phyloP scores from a whole-genome alignment of 1,139 yeast genomes.

The Yamadazyma mexicana region DNA sequence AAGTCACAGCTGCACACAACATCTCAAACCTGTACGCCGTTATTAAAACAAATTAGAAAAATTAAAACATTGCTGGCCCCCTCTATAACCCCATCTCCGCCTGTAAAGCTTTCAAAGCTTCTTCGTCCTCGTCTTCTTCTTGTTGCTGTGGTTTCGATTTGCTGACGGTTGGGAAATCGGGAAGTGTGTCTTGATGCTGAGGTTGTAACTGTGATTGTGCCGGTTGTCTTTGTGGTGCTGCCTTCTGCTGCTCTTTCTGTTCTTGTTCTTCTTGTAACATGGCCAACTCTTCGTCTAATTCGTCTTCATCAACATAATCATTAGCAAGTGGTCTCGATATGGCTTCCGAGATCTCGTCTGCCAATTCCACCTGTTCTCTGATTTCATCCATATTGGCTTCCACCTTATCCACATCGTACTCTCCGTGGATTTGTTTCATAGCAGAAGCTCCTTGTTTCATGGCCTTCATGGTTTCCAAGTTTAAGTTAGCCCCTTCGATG shows the following conservation, averaged over 20 bases:
- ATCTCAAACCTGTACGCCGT: not conserved
- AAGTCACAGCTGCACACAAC: not conserved
- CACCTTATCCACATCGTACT: slow-evolving; percentile 92
- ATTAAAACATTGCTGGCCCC: too few species aligned
- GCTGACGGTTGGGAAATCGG: slow-evolving; percentile 49
- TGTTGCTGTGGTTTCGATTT: slow-evolving; percentile 38
- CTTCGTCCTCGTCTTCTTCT: slow-evolving; percentile 86
- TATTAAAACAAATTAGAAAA: too few species aligned
- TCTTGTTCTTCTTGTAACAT: slow-evolving; percentile 81
- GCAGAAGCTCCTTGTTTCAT: slow-evolving; percentile 98
- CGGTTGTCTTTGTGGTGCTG: slow-evolving; percentile 14
- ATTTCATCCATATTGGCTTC: slow-evolving; percentile 99
- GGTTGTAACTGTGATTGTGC: slow-evolving; percentile 10
- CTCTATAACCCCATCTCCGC: slow-evolving; percentile 89
- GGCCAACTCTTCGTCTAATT: slow-evolving; percentile 87
- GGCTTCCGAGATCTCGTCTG: slow-evolving; percentile 95
- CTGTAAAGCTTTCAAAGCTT: slow-evolving; percentile 83
- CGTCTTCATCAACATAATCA: slow-evolving; percentile 77
- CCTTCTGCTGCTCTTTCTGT: slow-evolving; percentile 17
- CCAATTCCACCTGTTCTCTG: slow-evolving; percentile 92
- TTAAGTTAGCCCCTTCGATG: slow-evolving; percentile 92
- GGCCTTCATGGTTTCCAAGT: slow-evolving; percentile 96
- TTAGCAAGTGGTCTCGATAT: slow-evolving; percentile 88
- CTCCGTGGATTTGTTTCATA: slow-evolving; percentile 94
- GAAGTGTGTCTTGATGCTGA: slow-evolving; percentile 29